Evolutionary conservation across 768 basidiomycete species (phyloP).

Genomic region (Wakefieldia striispora): DNA sequence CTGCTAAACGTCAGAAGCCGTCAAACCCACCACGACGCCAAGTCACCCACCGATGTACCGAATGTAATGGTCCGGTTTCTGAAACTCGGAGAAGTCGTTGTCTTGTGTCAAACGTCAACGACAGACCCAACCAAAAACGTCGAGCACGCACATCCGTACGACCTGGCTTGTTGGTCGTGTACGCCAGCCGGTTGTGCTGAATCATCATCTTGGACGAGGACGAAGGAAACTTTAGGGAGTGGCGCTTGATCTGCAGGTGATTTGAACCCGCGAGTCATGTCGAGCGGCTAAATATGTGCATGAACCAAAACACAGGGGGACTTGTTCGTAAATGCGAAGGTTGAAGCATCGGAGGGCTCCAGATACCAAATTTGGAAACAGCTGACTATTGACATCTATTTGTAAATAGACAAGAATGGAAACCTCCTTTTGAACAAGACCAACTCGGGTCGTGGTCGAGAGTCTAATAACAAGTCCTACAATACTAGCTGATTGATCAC

Average conservation of each 20-base stretch:
- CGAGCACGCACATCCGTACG: conserved; percentile 67
- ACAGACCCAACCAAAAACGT: background rate
- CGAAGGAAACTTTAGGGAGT: conserved; percentile 68
- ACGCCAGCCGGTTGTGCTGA: conserved; percentile 61
- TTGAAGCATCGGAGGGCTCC: conserved; percentile 1
- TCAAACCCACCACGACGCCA: background rate
- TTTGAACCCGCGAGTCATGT: conserved; percentile 40
- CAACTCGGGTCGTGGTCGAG: too few relatives aligned
- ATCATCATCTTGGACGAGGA: conserved; percentile 61
- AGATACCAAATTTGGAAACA: conserved; percentile 19
- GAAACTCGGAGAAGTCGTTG: conserved; percentile 69
- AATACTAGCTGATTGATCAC: too few relatives aligned
- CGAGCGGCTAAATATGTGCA: background rate
- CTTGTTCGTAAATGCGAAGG: conserved; percentile 7
- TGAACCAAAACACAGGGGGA: conserved; percentile 17
- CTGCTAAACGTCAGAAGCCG: conserved; percentile 38
- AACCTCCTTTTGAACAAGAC: background rate
- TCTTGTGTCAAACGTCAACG: conserved; percentile 37
- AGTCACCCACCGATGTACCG: conserved; percentile 74
- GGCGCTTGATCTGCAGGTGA: conserved; percentile 36
- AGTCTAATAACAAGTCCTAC: too few relatives aligned
- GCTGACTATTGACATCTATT: conserved; percentile 10
- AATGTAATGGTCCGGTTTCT: conserved; percentile 82
- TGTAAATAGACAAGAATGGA: conserved; percentile 13
- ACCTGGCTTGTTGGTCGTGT: conserved; percentile 57